Percentiles rank a stretch among this genome's conserved stretches.
Conservation (phyloP, 495 filamentous ascomycete species). For the Platismatia glauca region DNA sequence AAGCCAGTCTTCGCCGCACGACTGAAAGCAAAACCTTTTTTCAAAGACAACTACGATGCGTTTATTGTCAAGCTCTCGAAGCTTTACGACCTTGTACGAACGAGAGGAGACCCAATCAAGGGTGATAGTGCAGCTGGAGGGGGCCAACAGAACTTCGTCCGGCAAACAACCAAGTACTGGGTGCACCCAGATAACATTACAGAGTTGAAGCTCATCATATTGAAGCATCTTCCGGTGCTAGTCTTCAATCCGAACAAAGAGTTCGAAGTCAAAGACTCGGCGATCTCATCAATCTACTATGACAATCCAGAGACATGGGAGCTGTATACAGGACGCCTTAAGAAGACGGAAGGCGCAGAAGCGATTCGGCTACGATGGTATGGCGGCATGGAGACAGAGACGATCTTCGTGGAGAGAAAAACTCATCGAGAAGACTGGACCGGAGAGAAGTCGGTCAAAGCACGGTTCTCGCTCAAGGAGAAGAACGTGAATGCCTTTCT, state of each 20-base stretch:
- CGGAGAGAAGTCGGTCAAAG: conserved; percentile 97
- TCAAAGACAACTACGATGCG: conserved; percentile 95
- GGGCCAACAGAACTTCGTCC: conserved; percentile 87
- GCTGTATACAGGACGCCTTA: conserved; percentile 83
- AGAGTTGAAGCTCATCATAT: conserved; percentile 89
- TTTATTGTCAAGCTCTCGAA: conserved; percentile 93
- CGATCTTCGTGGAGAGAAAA: conserved; percentile 95
- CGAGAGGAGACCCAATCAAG: conserved; percentile 81
- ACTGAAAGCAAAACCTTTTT: conserved; percentile 92
- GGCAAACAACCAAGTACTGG: conserved; percentile 99
- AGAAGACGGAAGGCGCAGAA: conserved; percentile 97
- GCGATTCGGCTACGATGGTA: conserved; percentile 97
- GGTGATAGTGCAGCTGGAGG: conserved; percentile 89
- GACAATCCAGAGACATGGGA: conserved; percentile 92
- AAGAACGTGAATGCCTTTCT: conserved; percentile 92
- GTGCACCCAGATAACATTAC: conserved; percentile 98
- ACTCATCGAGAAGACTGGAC: conserved; percentile 99
- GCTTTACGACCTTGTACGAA: conserved; percentile 89
- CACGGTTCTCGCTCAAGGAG: conserved; percentile 88
- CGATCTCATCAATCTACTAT: conserved; percentile 97
- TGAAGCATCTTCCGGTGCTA: conserved; percentile 81
- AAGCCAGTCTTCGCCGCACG: conserved; percentile 89
- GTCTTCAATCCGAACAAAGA: conserved; percentile 98
- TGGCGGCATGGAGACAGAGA: conserved; percentile 86
- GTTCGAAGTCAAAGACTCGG: conserved; percentile 78